A percentile compares a stretch with the other conserved stretches of the same genome.
These are phyloP conservation scores for Rutstroemia sydowiana DNA, from an alignment of 2,329 filamentous ascomycete species.

Conservation along the genomic window DNA sequence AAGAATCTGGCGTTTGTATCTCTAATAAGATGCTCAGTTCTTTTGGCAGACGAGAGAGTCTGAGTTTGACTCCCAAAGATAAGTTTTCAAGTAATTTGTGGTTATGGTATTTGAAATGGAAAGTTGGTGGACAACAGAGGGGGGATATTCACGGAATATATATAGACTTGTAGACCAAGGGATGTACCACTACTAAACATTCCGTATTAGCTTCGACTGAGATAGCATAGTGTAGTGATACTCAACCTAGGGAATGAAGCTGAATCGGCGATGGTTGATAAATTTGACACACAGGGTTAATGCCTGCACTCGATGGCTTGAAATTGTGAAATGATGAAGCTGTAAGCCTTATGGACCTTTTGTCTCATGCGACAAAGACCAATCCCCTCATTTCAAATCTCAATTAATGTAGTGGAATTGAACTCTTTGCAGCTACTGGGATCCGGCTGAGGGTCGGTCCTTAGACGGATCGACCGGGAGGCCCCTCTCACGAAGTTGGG, in stretches of 20 bases:
- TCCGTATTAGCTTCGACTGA: background rate
- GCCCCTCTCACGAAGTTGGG: background rate
- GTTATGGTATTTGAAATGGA: background rate
- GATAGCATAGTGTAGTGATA: background rate
- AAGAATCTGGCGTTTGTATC: slow-evolving; percentile 30
- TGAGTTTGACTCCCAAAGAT: background rate
- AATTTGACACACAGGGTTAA: background rate
- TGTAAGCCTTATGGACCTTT: background rate
- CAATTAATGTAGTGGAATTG: background rate
- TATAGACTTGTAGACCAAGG: background rate
- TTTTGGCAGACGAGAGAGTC: slow-evolving; percentile 13
- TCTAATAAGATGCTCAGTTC: slow-evolving; percentile 32
- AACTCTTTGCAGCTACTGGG: background rate
- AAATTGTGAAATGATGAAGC: background rate
- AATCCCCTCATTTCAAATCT: background rate
- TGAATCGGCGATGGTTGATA: background rate
- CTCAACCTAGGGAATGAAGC: background rate
- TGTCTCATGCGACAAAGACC: background rate
- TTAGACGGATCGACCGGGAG: background rate
- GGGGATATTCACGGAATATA: background rate
- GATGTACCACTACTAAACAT: background rate
- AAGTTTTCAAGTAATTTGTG: background rate
- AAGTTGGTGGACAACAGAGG: background rate
- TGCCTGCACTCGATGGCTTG: background rate
- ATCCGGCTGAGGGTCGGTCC: background rate